Percentiles rank a stretch among this genome's conserved stretches.
phyloP scores from a whole-genome alignment of 1,284 basidiomycete genomes.

The Wolfiporia cocos region DNA sequence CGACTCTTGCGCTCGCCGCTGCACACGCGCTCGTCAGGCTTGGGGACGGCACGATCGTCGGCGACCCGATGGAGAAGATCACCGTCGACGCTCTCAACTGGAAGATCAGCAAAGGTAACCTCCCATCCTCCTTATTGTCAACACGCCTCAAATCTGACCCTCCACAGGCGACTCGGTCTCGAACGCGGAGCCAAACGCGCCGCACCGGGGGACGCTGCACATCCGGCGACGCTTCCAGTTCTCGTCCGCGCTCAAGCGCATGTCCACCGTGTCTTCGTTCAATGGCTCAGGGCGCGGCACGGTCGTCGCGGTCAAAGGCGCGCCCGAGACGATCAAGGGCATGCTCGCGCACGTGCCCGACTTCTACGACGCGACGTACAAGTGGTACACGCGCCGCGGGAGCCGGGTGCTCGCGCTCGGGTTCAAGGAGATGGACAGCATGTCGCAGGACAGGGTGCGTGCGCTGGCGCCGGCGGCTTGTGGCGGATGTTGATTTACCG shows the following conservation, averaged over 20 bases:
- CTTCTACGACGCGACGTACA: conserved; percentile 88
- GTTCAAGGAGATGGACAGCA: conserved; percentile 71
- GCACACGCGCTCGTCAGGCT: conserved; percentile 94
- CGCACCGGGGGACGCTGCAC: conserved; percentile 56
- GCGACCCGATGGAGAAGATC: conserved; percentile 99
- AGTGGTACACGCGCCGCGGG: conserved; percentile 87
- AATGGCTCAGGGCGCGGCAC: conserved; percentile 55
- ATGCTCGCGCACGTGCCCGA: conserved; percentile 77
- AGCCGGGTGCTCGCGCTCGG: conserved; percentile 89
- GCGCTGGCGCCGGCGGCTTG: no score
- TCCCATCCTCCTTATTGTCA: background rate
- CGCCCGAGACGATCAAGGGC: conserved; percentile 87
- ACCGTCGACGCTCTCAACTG: conserved; percentile 91
- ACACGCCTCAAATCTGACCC: no score
- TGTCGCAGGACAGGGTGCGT: conserved; percentile 61
- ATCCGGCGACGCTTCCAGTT: conserved; percentile 94
- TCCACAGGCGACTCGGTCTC: conserved; percentile 49
- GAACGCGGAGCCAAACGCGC: conserved; percentile 46
- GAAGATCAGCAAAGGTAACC: conserved; percentile 72
- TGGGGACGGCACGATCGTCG: conserved; percentile 89
- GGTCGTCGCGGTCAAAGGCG: conserved; percentile 82
- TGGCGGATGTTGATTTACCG: no score
- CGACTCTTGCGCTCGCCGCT: conserved; percentile 85
- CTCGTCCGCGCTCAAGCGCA: conserved; percentile 91
- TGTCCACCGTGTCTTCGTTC: conserved; percentile 84